Evolutionary conservation across 345 rosid genomes (phyloP).

Genomic region (Eucalyptus cladocalyx): DNA sequence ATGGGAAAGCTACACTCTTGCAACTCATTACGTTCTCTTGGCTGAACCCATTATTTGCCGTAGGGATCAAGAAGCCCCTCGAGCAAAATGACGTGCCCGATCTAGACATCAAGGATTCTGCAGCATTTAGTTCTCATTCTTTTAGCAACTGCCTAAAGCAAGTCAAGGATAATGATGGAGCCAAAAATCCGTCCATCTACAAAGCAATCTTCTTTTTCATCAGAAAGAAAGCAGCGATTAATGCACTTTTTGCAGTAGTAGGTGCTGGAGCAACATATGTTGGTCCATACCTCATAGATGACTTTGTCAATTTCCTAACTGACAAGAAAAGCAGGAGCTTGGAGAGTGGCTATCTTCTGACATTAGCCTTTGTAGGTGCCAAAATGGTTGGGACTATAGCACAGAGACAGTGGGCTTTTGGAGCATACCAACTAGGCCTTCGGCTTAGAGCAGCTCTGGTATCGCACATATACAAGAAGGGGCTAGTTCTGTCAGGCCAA

Average conservation of each 20-base stretch:
- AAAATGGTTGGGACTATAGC: slow-evolving; percentile 70
- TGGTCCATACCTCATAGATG: slow-evolving; percentile 76
- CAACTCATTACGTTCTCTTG: slow-evolving; percentile 86
- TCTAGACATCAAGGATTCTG: slow-evolving; percentile 53
- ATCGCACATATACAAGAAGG: slow-evolving; percentile 67
- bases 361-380: slow-evolving; percentile 55
- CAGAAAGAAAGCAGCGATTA: slow-evolving; percentile 63
- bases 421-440: slow-evolving; percentile 79
- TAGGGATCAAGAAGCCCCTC: slow-evolving; percentile 73
- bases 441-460: slow-evolving; percentile 68
- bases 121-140: slow-evolving; percentile 34
- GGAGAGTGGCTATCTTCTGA: slow-evolving; percentile 62
- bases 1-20: slow-evolving; percentile 59
- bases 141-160: slow-evolving; percentile 37
- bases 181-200: slow-evolving; percentile 49
- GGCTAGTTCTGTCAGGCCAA: slow-evolving; percentile 53
- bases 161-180: slow-evolving; percentile 35
- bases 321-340: slow-evolving; percentile 31
- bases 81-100: slow-evolving; percentile 68
- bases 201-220: slow-evolving; percentile 46
- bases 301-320: slow-evolving; percentile 50
- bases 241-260: slow-evolving; percentile 59
- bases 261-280: slow-evolving; percentile 64
- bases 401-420: slow-evolving; percentile 88
- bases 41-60: slow-evolving; percentile 72